Percentiles rank a stretch among this genome's conserved stretches.
Evolutionary conservation across 2,329 filamentous ascomycete species (phyloP).

Genomic region (Aspergillus sojae): DNA sequence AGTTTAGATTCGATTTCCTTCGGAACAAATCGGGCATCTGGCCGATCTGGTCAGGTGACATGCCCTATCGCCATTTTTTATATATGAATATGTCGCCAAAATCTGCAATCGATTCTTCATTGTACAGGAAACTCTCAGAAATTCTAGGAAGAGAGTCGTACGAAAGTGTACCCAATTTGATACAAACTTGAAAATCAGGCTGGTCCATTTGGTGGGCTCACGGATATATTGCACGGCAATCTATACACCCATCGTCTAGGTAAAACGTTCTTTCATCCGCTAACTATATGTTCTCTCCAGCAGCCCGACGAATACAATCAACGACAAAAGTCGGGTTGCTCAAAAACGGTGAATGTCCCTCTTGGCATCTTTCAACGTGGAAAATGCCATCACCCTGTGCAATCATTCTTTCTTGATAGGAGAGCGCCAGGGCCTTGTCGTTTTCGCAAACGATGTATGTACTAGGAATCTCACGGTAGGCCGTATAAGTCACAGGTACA

Average conservation of each 20-base stretch:
- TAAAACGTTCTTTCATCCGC: background rate
- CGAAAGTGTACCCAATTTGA: background rate
- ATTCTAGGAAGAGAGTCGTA: background rate
- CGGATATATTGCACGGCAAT: background rate
- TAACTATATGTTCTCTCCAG: conserved; percentile 24
- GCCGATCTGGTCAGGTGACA: background rate
- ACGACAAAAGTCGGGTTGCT: conserved; percentile 31
- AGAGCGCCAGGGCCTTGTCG: conserved; percentile 25
- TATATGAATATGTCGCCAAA: background rate
- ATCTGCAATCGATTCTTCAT: background rate
- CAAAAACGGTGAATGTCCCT: conserved; percentile 33
- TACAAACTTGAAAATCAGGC: background rate
- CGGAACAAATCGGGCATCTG: background rate
- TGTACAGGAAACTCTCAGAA: background rate
- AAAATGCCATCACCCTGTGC: conserved; percentile 29
- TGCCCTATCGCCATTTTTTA: background rate
- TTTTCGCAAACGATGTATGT: conserved; percentile 35
- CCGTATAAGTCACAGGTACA: conserved; percentile 32
- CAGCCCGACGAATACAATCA: conserved; percentile 27
- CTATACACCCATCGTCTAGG: background rate
- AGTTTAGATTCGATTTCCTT: background rate
- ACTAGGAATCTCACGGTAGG: conserved; percentile 31
- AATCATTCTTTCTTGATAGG: conserved; percentile 30
- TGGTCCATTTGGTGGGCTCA: background rate
- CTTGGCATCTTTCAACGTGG: conserved; percentile 30